These are phyloP conservation scores for Chlorella variabilis DNA, from an alignment of 163 green algal genomes.

Conservation along the genomic window DNA sequence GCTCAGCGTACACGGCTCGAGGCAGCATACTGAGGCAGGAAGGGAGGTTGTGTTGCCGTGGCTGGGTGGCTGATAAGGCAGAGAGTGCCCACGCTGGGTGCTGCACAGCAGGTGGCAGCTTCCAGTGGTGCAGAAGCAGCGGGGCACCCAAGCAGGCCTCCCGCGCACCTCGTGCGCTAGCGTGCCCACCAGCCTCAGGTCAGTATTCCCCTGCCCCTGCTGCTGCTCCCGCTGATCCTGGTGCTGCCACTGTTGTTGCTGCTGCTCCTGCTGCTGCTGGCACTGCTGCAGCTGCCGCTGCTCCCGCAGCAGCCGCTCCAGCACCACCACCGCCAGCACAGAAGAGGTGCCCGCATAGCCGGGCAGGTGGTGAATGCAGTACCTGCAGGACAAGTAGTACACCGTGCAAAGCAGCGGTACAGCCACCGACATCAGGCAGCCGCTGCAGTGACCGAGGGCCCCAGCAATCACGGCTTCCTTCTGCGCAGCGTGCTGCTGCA, in stretches of 20 bases:
- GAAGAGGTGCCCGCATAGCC: slow-evolving; percentile 63
- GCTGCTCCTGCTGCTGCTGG: neutral
- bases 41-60: too few relatives aligned
- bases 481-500: too few relatives aligned
- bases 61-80: too few relatives aligned
- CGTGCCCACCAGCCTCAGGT: slow-evolving; percentile 69
- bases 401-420: neutral
- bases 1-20: too few relatives aligned
- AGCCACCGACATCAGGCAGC: too few relatives aligned
- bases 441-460: too few relatives aligned
- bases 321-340: slow-evolving; percentile 54
- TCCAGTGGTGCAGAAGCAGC: too few relatives aligned
- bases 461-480: too few relatives aligned
- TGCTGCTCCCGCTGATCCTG: neutral
- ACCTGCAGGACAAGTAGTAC: slow-evolving; percentile 25
- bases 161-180: slow-evolving; percentile 69
- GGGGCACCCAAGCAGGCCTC: too few relatives aligned
- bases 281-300: neutral
- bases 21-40: too few relatives aligned
- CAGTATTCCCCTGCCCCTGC: neutral
- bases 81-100: too few relatives aligned
- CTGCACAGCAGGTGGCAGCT: too few relatives aligned
- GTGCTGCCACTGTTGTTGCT: neutral
- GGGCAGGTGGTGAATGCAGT: slow-evolving; percentile 56
- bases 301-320: slow-evolving; percentile 29